Evolutionary conservation across 179 eudicot species (phyloP).

Genomic region (Silene coronaria): DNA sequence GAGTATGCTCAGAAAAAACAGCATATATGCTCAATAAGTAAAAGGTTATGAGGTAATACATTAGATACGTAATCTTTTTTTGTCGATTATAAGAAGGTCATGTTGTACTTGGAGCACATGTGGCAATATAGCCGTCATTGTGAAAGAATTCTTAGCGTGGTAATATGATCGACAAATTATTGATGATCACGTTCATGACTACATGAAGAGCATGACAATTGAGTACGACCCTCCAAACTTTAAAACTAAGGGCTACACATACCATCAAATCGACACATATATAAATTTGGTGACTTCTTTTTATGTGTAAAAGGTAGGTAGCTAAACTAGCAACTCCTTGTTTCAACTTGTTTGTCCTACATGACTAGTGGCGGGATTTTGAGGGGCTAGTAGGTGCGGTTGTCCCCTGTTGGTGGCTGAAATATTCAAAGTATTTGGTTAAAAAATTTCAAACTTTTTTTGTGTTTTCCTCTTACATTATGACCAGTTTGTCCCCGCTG

Average conservation of each 20-base stretch:
- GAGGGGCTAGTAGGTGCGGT: too few species aligned
- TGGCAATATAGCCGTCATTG: background rate
- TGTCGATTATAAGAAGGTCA: too few species aligned
- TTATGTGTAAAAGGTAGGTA: conserved; percentile 2
- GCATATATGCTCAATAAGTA: too few species aligned
- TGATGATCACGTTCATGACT: background rate
- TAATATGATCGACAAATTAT: conserved; percentile 2
- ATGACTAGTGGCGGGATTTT: too few species aligned
- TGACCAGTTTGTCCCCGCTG: too few species aligned
- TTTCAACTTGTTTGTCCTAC: conserved; percentile 15
- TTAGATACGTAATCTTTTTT: too few species aligned
- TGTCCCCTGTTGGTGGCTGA: too few species aligned
- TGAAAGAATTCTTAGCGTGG: conserved; percentile 6
- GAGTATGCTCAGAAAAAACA: too few species aligned
- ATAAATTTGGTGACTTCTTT: background rate
- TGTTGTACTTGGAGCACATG: background rate
- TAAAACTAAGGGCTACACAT: background rate
- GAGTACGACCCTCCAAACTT: background rate
- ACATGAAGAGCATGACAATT: background rate
- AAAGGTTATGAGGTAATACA: too few species aligned
- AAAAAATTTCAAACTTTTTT: too few species aligned
- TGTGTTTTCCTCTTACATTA: too few species aligned
- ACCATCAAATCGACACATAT: background rate
- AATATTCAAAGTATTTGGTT: too few species aligned
- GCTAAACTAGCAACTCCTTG: conserved; percentile 10